Evolutionary conservation across 208 protist genomes (phyloP), one percentile per base, ranked within the genome.

Genomic region (Naegleria gruberi): DNA sequence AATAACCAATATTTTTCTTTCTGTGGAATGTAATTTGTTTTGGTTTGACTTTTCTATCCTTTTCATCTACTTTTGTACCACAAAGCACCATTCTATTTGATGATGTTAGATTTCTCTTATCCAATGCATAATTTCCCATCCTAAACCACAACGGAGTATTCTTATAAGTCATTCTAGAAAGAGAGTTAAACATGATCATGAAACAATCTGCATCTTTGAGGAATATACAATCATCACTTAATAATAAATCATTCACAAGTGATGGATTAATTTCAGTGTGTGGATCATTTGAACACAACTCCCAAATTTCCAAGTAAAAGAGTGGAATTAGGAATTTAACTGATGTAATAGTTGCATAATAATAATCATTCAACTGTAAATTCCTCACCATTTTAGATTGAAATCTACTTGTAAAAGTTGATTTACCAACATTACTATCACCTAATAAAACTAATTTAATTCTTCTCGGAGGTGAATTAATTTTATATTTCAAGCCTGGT

Each of bases 161-260:
- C 95, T 99, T 99, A 97, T 99, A 99, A 45, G 99, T 99, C 47
- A 98, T 96, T 91, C 98, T 97, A 84, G 98, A 99, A 47, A 99
- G 99, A 37, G 99, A 98, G 92, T 99, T 99, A 92, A 99, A 99
- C 99, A 99, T 99, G 94, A 99, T 99, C 94, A 99, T 99, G 87
- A 98, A 99, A 91, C 97, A 99, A 92, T 99, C 96, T 55, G 98
- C 98, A 94, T 99, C 0, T 65, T 65, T 10, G 30, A 23, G 30
- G 30, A 65, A 65, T 23, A 30, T 55, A 15, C 15, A 5, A 55
- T 15, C 5, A 19, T 5, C 8, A 19, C 5, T 55, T 5, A 19
- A 15, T 19, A 55, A 55, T 19, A 19, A 15, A 55, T 55, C 51
- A 23, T 65, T 19, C 51, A 19, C 2, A 19, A 65, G 15, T 30